These are phyloP conservation scores for Sporisorium scitamineum DNA, from an alignment of 1,284 basidiomycete genomes.

Conservation along the genomic window DNA sequence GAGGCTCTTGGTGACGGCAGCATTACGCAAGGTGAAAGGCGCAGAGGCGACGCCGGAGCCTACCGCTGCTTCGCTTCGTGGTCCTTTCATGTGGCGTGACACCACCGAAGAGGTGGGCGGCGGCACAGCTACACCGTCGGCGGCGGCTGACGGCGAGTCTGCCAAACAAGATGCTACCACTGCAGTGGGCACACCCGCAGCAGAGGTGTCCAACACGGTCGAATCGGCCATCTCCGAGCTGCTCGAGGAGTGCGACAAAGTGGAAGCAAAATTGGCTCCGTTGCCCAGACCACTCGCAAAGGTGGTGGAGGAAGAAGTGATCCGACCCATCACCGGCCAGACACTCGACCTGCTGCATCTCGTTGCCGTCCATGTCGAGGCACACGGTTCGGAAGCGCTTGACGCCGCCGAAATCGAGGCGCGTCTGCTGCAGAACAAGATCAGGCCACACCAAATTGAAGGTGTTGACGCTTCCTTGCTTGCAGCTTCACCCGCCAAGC, in stretches of 20 bases:
- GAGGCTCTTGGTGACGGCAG: slow-evolving; percentile 12
- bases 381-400: slow-evolving; percentile 16
- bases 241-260: slow-evolving; percentile 10
- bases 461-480: slow-evolving; percentile 6
- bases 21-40: slow-evolving; percentile 21
- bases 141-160: neutral
- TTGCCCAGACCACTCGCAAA: slow-evolving; percentile 24
- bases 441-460: slow-evolving; percentile 19
- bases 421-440: slow-evolving; percentile 20
- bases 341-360: slow-evolving; percentile 42
- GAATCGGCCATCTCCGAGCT: slow-evolving; percentile 16
- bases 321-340: slow-evolving; percentile 39
- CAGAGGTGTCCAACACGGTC: slow-evolving; percentile 9
- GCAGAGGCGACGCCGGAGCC: slow-evolving; percentile 23
- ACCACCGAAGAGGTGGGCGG: slow-evolving; percentile 30
- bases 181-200: slow-evolving; percentile 13
- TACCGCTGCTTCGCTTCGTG: slow-evolving; percentile 33
- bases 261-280: slow-evolving; percentile 23
- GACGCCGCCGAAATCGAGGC: slow-evolving; percentile 20
- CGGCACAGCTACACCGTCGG: slow-evolving; percentile 24
- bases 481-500: neutral
- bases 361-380: slow-evolving; percentile 23
- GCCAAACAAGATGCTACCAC: neutral
- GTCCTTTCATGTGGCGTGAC: slow-evolving; percentile 51
- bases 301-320: slow-evolving; percentile 39